Evolutionary conservation across 768 basidiomycete genomes (phyloP).

Genomic region (Rhodotorula diobovata): DNA sequence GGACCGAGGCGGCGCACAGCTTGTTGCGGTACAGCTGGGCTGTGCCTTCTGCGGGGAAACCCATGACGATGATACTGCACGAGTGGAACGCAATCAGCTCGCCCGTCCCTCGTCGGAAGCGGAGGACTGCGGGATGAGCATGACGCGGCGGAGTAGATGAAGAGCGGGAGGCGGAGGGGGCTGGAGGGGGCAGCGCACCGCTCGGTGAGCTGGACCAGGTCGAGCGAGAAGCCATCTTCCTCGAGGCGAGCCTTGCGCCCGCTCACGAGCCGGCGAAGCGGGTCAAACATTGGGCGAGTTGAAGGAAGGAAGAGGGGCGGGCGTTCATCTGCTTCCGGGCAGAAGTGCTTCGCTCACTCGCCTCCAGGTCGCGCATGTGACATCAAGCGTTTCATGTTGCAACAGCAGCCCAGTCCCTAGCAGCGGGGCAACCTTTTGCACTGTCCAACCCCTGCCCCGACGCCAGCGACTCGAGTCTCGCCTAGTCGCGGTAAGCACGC

Average conservation of each 20-base stretch:
- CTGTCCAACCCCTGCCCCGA: not conserved
- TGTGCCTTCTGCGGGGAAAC: conserved; percentile 74
- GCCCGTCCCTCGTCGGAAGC: not conserved
- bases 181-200: conserved; percentile 44
- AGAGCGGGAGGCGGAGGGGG: too few relatives aligned
- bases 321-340: too few relatives aligned
- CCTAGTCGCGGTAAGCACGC: not conserved
- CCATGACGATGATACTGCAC: conserved; percentile 49
- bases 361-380: not conserved
- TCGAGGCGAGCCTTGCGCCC: conserved; percentile 72
- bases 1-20: conserved; percentile 1
- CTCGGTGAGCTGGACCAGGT: conserved; percentile 62
- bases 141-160: not conserved
- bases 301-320: not conserved
- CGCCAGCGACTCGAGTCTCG: not conserved
- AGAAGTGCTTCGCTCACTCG: too few relatives aligned
- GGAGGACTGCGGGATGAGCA: not conserved
- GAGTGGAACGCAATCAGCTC: too few relatives aligned
- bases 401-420: too few relatives aligned
- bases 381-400: too few relatives aligned
- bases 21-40: conserved; percentile 75
- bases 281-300: conserved; percentile 48
- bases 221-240: conserved; percentile 66
- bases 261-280: conserved; percentile 70
- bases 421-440: not conserved